Percentiles rank a stretch among this genome's conserved stretches.
These are phyloP conservation scores for Suillus plorans DNA, from an alignment of 768 basidiomycete species.

Conservation along the genomic window DNA sequence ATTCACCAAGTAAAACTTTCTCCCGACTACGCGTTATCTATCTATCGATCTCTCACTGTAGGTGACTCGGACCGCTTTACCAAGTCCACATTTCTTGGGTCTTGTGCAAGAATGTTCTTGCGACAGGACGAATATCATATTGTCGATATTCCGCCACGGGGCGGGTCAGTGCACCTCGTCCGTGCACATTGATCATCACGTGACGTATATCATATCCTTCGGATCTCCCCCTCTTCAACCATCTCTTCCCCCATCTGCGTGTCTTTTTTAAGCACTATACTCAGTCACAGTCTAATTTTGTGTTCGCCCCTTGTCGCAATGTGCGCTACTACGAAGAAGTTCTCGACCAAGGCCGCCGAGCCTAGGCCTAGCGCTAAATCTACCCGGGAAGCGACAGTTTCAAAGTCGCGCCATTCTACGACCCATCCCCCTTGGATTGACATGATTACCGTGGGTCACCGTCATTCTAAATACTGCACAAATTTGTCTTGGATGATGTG, in stretches of 20 bases:
- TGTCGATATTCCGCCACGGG: not conserved
- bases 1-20: not conserved
- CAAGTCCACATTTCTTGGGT: not conserved
- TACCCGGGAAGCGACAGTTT: constrained; percentile 31
- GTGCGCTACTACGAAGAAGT: constrained; percentile 36
- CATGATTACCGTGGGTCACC: constrained; percentile 40
- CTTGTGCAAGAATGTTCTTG: not conserved
- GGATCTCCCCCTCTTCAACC: constrained; percentile 23
- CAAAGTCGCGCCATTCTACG: constrained; percentile 36
- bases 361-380: constrained; percentile 4
- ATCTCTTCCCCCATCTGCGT: constrained; percentile 2
- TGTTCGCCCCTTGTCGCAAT: constrained; percentile 14
- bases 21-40: not conserved
- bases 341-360: constrained; percentile 34
- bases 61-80: no score
- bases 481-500: constrained; percentile 6
- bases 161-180: constrained; percentile 19
- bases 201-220: constrained; percentile 21
- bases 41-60: not conserved
- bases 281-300: constrained; percentile 1
- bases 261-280: not conserved
- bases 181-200: constrained; percentile 29
- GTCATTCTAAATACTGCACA: constrained; percentile 24
- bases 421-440: constrained; percentile 54
- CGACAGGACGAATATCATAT: not conserved